Conservation (phyloP, 2,329 filamentous ascomycete species). For the Phialemoniopsis sp. region DNA sequence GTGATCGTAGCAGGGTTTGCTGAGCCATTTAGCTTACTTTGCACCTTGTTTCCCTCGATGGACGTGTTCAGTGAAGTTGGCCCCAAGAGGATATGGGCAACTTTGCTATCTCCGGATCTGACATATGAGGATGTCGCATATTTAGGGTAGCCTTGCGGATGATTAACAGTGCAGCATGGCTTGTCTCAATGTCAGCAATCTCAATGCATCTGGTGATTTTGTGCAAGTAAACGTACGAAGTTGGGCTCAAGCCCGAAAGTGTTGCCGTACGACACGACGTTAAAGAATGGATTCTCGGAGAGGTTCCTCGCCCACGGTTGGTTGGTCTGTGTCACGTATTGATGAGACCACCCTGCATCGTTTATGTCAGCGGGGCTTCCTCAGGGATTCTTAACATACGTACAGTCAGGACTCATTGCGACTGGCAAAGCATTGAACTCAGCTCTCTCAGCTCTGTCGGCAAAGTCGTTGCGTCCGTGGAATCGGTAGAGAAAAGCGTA, state of each 20-base stretch:
- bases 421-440: conserved; percentile 50
- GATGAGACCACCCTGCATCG: conserved; percentile 53
- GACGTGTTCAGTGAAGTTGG: no score
- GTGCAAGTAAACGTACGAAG: conserved; percentile 19
- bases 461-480: conserved; percentile 34
- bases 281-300: conserved; percentile 39
- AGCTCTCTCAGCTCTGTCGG: conserved; percentile 41
- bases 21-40: no score
- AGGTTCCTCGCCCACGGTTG: conserved; percentile 44
- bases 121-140: conserved; percentile 46
- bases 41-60: no score
- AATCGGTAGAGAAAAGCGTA: conserved; percentile 45
- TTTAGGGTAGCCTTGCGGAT: conserved; percentile 52
- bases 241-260: conserved; percentile 49
- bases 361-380: no score
- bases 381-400: no score
- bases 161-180: conserved; percentile 54
- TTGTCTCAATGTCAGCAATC: conserved; percentile 5
- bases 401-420: conserved; percentile 43
- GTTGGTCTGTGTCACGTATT: conserved; percentile 49
- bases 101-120: conserved; percentile 32
- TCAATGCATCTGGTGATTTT: no score
- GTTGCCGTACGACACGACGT: conserved; percentile 37
- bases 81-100: conserved; percentile 27
- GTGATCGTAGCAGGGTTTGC: no score